Evolutionary conservation across 202 grass and related monocot species (phyloP).

Genomic region (Dendrocalamus latiflorus): DNA sequence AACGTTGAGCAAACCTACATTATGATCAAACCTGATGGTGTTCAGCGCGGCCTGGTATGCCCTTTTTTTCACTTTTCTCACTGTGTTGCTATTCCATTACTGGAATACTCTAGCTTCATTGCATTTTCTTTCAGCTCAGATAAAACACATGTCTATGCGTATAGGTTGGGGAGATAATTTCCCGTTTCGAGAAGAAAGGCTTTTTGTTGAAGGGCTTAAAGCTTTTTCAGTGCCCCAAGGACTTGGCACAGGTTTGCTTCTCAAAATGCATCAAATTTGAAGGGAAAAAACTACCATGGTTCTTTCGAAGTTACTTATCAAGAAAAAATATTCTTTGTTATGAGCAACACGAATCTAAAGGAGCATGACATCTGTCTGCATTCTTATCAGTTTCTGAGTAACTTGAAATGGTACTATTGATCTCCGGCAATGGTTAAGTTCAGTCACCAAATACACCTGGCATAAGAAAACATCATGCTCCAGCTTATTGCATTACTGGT

Average conservation of each 20-base stretch:
- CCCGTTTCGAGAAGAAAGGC: constrained; percentile 93
- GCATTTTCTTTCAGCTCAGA: constrained; percentile 1
- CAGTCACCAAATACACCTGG: neutral
- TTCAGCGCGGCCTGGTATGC: constrained; percentile 77
- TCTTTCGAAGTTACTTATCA: neutral
- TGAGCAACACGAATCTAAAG: neutral
- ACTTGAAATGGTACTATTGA: neutral
- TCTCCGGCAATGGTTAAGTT: neutral
- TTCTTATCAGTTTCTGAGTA: neutral
- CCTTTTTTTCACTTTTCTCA: neutral
- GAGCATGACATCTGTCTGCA: neutral
- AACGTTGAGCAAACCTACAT: constrained; percentile 70
- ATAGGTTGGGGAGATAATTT: constrained; percentile 96
- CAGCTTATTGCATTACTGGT: neutral
- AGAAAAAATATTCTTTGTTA: neutral
- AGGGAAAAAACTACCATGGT: neutral
- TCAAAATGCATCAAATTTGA: neutral
- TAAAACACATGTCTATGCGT: constrained; percentile 9
- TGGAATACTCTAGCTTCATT: neutral
- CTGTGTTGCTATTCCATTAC: neutral
- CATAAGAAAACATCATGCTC: constrained; percentile 6
- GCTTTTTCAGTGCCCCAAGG: constrained; percentile 78
- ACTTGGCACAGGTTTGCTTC: constrained; percentile 84
- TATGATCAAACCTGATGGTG: constrained; percentile 95
- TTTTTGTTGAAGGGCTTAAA: constrained; percentile 95